Base-by-base conservation (phyloP, 2,329 filamentous ascomycete species). In the Lachnellula cervina region DNA sequence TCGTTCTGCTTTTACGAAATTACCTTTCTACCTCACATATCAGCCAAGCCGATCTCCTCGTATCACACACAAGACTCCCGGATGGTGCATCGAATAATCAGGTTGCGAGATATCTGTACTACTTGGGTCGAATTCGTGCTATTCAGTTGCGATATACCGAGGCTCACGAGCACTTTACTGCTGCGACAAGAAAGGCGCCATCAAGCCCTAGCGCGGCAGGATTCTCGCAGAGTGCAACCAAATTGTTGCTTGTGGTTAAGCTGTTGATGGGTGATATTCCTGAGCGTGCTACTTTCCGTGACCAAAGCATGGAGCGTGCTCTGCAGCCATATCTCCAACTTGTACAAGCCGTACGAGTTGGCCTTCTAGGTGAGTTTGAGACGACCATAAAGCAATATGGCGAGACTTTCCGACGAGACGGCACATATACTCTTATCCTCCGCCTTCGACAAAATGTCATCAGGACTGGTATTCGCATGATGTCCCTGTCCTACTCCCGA, bases 401-500 rank as follows among this genome's bases (percentile, higher is more conserved):
- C 56, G 84, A 89, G 45, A 87, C 86, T 11, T 99, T 97, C 85
- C 88, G 90, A 68, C 87, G 88, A 63, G 94, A 99, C 71, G 90
- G 90, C 55, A 97, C 93, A 19, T 97, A 97, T 77, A 96, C 92
- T 11, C 80, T 99, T 56, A 95, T 97, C 66, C 82, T 97, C 61
- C 92, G 94, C 60, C 81, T 99, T 59, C 87, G 94, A 66, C 94
- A 99, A 75, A 99, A 99, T 70, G 94, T 99, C 69, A 97, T 99
- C 83, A 96, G 96, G 80, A 99, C 94, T 3, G 94, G 94, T 63
- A 96, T 99, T 62, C 90, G 94, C 65, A 97, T 97, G 91, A 96
- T 99, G 84, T 97, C 93, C 42, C 80, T 99, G 62, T 96, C 92
- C 19, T 99, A 99, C 78, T 96, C 93, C 58, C 89, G 93, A 60